A percentile compares a stretch with the other conserved stretches of the same genome.
Conservation (phyloP, 129 eudicot species). For the Ambrosia trifida region DNA sequence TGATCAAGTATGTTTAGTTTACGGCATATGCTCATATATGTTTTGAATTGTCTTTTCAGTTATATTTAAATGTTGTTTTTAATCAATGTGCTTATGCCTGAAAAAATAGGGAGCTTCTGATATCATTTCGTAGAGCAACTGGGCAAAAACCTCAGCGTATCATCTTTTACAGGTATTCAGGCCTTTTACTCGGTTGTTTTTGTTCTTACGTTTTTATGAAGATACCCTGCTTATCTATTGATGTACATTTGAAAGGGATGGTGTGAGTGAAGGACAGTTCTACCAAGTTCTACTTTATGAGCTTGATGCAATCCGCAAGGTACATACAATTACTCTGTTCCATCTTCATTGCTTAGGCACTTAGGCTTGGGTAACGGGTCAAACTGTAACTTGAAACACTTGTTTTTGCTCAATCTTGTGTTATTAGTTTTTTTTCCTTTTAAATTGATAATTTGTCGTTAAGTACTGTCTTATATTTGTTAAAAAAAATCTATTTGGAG, state of each 20-base stretch:
- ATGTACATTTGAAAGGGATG: conserved; percentile 56
- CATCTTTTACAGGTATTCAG: conserved; percentile 71
- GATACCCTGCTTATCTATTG: not conserved
- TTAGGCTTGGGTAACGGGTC: not conserved
- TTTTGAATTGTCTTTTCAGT: not conserved
- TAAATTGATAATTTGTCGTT: not conserved
- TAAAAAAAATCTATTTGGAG: not conserved
- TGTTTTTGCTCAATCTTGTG: not conserved
- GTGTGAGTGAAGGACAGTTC: conserved; percentile 94
- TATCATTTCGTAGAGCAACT: conserved; percentile 79
- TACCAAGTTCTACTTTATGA: conserved; percentile 87
- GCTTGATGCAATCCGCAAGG: conserved; percentile 93
- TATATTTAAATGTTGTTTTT: not conserved
- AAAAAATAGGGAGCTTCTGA: conserved; percentile 66
- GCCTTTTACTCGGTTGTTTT: not conserved
- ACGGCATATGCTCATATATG: not conserved
- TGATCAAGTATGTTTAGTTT: conserved; percentile 61
- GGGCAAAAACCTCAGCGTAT: conserved; percentile 77
- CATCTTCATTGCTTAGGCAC: not conserved
- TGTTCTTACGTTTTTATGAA: not conserved
- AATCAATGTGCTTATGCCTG: not conserved
- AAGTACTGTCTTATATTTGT: not conserved
- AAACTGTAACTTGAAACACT: not conserved
- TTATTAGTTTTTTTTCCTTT: not conserved
- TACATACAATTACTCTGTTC: conserved; percentile 9